A percentile compares a stretch with the other conserved stretches of the same genome.
These are phyloP conservation scores for Colletotrichum navitas DNA, from an alignment of 2,329 filamentous ascomycete genomes.

Conservation along the genomic window DNA sequence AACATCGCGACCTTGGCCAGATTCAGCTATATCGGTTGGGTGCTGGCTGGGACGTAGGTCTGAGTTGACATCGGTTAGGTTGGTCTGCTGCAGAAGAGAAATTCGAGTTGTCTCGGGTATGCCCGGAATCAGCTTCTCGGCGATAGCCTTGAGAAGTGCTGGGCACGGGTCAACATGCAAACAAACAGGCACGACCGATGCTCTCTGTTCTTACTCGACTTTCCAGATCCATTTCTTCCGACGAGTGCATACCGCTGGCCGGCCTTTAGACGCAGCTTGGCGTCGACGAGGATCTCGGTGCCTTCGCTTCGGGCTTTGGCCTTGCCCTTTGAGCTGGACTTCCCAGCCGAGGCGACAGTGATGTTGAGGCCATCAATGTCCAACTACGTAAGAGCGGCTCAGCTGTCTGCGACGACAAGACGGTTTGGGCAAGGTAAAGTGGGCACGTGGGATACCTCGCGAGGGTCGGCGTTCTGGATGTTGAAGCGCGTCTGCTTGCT, in stretches of 20 bases:
- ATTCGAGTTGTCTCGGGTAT: slow-evolving; percentile 75
- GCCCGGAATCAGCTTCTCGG: slow-evolving; percentile 82
- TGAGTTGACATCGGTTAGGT: slow-evolving; percentile 51
- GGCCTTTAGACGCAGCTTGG: slow-evolving; percentile 78
- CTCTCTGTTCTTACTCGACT: slow-evolving; percentile 72
- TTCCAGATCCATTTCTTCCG: slow-evolving; percentile 85
- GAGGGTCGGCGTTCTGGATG: slow-evolving; percentile 66
- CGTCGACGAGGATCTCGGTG: slow-evolving; percentile 78
- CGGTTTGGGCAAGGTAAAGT: too few species aligned
- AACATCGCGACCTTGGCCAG: slow-evolving; percentile 56
- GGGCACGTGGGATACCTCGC: slow-evolving; percentile 59
- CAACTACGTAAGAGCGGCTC: slow-evolving; percentile 57
- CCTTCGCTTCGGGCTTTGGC: slow-evolving; percentile 59
- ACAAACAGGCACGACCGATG: not conserved
- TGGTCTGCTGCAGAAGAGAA: slow-evolving; percentile 77
- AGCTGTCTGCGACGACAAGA: not conserved
- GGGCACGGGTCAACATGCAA: not conserved
- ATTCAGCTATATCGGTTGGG: slow-evolving; percentile 20
- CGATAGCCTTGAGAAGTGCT: slow-evolving; percentile 81
- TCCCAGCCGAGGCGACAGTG: slow-evolving; percentile 65
- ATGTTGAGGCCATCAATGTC: slow-evolving; percentile 82
- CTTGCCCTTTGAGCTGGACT: slow-evolving; percentile 64
- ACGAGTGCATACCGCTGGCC: slow-evolving; percentile 82
- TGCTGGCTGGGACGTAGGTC: slow-evolving; percentile 41
- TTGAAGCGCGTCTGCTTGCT: slow-evolving; percentile 78